Base-by-base conservation (phyloP, 805 yeast genomes). In the Pichia nanzhaoensis region DNA sequence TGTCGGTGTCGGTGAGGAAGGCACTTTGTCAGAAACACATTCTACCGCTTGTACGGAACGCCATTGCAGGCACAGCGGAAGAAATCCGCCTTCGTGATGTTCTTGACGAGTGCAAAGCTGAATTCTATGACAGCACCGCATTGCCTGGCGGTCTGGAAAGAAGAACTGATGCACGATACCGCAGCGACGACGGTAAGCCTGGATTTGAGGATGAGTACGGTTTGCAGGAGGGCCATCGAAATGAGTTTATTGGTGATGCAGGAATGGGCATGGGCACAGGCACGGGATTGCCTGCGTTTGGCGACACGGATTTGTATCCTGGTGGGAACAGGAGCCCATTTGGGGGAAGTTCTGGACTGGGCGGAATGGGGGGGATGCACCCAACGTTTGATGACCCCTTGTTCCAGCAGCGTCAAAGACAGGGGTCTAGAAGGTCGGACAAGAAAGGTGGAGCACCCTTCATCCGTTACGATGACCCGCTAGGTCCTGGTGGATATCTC, bases 301-400 rank as follows among this genome's bases (percentile, higher is more conserved):
- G 84, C 0, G 73, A 69, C 28, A 56, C 66, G 12, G 84, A 79
- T 55, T 59, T 76, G 36, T 65, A 73, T 47, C 83, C 82, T 52
- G 65, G 48, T 56, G 61, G 60, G 9, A 42, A 50, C 16, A 58
- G 61, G 44, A 55, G 43, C 17, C 54, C 51, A 12, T 63, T 59
- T 27, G 75, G 77, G 13, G 83, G 82, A 14, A 30, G n/a, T 14
- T 14, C 33, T 5, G 6, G 6, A 14, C 43, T 49, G 19, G 16
- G 41, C 16, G 53, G 50, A 12, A 63, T 58, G 24, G 76, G 77
- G 13, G 84, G 83, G 0, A 77, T 78, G 84, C 61, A 72, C 44
- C 78, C 80, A 1, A 67, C 74, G 4, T 54, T 66, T 1, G 57
- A 70, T 37, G 81, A 78, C 54, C 82, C 82, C 0, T 45, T 78